Conservation (phyloP, 2,329 filamentous ascomycete species). For the Peltaster fructicola region DNA sequence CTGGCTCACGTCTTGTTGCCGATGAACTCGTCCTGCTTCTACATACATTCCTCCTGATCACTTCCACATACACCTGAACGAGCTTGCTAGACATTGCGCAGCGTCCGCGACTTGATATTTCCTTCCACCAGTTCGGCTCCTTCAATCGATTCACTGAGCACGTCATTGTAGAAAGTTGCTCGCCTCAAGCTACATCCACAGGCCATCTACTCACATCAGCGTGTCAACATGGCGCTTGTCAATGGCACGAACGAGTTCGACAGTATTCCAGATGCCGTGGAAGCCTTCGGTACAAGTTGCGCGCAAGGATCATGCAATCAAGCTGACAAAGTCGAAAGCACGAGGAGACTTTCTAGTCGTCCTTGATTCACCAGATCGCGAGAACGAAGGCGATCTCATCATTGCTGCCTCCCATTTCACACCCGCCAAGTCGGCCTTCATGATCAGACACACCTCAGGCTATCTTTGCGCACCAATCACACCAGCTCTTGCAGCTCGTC, state of each 20-base stretch:
- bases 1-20: too few relatives aligned
- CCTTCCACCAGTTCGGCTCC: too few relatives aligned
- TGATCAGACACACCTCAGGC: constrained; percentile 78
- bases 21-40: too few relatives aligned
- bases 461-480: constrained; percentile 78
- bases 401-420: constrained; percentile 77
- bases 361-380: constrained; percentile 77
- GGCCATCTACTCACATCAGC: too few relatives aligned
- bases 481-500: constrained; percentile 46
- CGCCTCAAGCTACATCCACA: too few relatives aligned
- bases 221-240: constrained; percentile 11
- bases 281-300: constrained; percentile 22
- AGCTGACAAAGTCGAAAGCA: constrained; percentile 6
- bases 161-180: too few relatives aligned
- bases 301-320: background rate
- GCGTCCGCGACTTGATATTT: too few relatives aligned
- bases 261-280: constrained; percentile 28
- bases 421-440: constrained; percentile 82
- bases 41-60: too few relatives aligned
- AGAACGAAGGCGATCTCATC: constrained; percentile 97
- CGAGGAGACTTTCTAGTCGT: constrained; percentile 83
- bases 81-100: too few relatives aligned
- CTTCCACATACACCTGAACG: too few relatives aligned
- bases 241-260: constrained; percentile 22
- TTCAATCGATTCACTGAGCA: too few relatives aligned